phyloP scores from a whole-genome alignment of 2,329 filamentous ascomycete genomes.

The Calonectria crousiana region DNA sequence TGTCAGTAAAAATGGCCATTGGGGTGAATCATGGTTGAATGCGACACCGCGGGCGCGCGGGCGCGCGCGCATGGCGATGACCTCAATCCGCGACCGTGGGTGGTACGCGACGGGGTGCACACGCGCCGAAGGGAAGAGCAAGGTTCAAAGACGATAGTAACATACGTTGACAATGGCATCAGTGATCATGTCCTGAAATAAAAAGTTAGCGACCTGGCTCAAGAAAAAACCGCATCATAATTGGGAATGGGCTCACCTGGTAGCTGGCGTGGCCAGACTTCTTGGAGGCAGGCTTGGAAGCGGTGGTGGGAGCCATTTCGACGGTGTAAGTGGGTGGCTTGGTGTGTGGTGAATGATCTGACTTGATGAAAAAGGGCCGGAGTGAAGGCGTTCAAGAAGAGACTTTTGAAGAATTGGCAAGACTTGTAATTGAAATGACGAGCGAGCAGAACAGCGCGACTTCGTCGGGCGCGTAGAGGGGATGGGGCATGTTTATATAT shows the following conservation, averaged over 20 bases:
- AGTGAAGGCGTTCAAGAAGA: constrained; percentile 37
- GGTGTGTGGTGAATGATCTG: constrained; percentile 29
- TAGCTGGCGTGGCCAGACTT: constrained; percentile 69
- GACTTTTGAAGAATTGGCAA: constrained; percentile 33
- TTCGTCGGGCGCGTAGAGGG: constrained; percentile 66
- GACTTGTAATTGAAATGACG: constrained; percentile 40
- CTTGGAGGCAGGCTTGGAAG: constrained; percentile 55
- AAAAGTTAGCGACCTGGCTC: constrained; percentile 21
- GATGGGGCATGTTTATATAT: constrained; percentile 71
- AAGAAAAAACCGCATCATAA: constrained; percentile 14
- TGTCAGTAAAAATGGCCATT: constrained; percentile 52
- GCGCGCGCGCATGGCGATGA: constrained; percentile 34
- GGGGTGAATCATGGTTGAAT: constrained; percentile 28
- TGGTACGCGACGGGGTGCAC: constrained; percentile 39
- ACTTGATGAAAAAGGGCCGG: constrained; percentile 39
- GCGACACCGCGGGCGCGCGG: constrained; percentile 17
- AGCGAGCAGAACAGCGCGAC: constrained; percentile 53
- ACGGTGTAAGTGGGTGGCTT: constrained; percentile 42
- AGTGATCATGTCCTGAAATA: constrained; percentile 70
- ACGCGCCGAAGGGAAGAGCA: constrained; percentile 53
- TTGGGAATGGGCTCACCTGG: constrained; percentile 61
- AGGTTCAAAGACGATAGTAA: constrained; percentile 41
- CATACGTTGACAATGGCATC: constrained; percentile 72
- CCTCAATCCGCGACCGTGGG: constrained; percentile 38
- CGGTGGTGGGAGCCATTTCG: constrained; percentile 73